Conservation (phyloP, 2,329 filamentous ascomycete species). For the Claviceps sp. region DNA sequence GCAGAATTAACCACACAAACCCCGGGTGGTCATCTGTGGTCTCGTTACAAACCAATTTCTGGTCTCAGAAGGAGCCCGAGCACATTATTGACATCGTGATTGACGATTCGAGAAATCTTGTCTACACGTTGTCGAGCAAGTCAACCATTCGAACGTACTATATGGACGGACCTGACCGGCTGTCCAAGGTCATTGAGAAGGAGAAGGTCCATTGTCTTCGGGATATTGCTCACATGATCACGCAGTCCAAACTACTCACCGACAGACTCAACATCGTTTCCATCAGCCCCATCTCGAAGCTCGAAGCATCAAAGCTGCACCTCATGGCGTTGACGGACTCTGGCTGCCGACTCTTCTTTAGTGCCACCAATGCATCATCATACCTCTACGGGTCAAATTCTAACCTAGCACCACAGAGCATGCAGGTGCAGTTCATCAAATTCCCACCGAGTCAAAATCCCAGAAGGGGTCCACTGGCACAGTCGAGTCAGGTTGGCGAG, state of each 20-base stretch:
- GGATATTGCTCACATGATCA: constrained; percentile 78
- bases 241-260: constrained; percentile 55
- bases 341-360: constrained; percentile 84
- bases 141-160: constrained; percentile 89
- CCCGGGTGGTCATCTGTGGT: constrained; percentile 56
- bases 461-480: constrained; percentile 15
- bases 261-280: constrained; percentile 63
- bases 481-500: constrained; percentile 18
- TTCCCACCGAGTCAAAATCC: constrained; percentile 53
- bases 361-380: constrained; percentile 66
- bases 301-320: constrained; percentile 70
- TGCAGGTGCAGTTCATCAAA: constrained; percentile 96
- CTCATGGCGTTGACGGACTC: constrained; percentile 83
- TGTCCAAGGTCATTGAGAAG: constrained; percentile 54
- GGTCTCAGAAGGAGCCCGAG: constrained; percentile 41
- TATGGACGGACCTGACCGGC: constrained; percentile 52
- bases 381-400: constrained; percentile 48
- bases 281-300: constrained; percentile 69
- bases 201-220: constrained; percentile 45
- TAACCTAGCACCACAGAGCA: constrained; percentile 67
- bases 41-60: constrained; percentile 34
- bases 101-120: constrained; percentile 74
- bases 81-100: constrained; percentile 67
- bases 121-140: constrained; percentile 80
- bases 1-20: constrained; percentile 78